Percentiles rank a stretch among this genome's conserved stretches.
These are phyloP conservation scores for Rhododendron williamsianum DNA, from an alignment of 148 eudicot genomes.

Conservation along the genomic window DNA sequence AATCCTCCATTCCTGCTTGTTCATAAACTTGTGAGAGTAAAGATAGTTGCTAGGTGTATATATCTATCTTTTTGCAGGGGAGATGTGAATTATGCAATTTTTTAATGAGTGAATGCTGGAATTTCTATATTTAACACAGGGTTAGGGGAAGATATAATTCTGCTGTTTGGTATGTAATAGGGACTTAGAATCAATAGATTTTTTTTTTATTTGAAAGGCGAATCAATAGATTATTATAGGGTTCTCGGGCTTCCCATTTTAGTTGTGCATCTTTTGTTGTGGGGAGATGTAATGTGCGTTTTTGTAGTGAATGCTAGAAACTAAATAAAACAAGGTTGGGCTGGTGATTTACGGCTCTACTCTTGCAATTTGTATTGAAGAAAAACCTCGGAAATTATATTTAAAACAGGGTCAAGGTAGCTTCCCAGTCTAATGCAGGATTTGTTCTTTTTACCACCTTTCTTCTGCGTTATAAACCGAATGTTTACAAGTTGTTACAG, in stretches of 20 bases:
- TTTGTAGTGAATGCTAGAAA: neutral
- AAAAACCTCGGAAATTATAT: too few relatives aligned
- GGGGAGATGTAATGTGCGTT: neutral
- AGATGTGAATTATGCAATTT: neutral
- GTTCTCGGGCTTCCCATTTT: neutral
- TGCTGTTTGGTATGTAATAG: neutral
- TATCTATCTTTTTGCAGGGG: neutral
- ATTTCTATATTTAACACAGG: neutral
- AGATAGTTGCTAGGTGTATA: neutral
- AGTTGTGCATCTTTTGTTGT: neutral
- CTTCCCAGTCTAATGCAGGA: too few relatives aligned
- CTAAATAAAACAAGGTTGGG: neutral
- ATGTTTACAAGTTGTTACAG: too few relatives aligned
- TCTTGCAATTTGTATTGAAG: neutral
- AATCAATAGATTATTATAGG: neutral
- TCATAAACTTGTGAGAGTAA: neutral
- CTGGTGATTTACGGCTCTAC: neutral
- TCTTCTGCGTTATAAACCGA: neutral
- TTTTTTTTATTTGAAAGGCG: too few relatives aligned
- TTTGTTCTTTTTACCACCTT: neutral
- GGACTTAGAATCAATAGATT: neutral
- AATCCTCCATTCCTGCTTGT: slow-evolving; percentile 1
- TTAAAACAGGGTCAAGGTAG: too few relatives aligned
- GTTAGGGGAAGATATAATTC: neutral
- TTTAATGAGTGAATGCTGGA: neutral